Base-by-base conservation (phyloP, 306 rosid species). In the Prunus kanzakura region DNA sequence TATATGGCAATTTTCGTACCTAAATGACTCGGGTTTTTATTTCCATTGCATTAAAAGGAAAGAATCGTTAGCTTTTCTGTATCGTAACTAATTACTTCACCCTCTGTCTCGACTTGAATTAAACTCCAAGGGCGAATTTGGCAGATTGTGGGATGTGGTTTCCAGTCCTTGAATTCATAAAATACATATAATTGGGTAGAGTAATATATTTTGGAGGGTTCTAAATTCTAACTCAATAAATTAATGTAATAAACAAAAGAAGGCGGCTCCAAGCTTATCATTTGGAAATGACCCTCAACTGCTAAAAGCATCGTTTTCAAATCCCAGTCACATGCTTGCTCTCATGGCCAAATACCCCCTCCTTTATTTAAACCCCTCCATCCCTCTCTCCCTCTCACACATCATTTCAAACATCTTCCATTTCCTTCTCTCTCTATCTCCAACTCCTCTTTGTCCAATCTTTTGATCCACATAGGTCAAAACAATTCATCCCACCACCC, bases 351-450 rank as follows among this genome's bases (percentile, higher is more conserved):
- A 49, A 27, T 11, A 27, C 57, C 73, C 30, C 62, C 75, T 38
- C 57, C 77, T 49, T 77, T 91, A 91, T 91, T 82, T 93, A 89
- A 89, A 83, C 71, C 71, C 83, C 80, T 74, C 69, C 58, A 3
- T 38, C 50, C 84, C 78, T 64, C 83, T 70, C 77, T 60, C 67
- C 81, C 82, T 50, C 84, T 77, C 90, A 89, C 91, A 71, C 84
- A 81, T 63, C 71, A 79, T 64, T 70, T 76, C 87, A 87, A 83
- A 82, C 80, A 67, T 35, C 45, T 32, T 63, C 35, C 65, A 61
- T 25, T 20, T 61, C 38, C 41, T 14, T 51, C 69, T 38, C 18
- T 81, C 81, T 58, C 23, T 38, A 9, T 54, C 72, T 8, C 61
- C 11, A 27, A 18, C 12, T 18, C 62, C 73, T 29, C 64, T 13